These are phyloP conservation scores for Populus hybrid DNA, from an alignment of 441 rosid genomes.

Conservation along the genomic window DNA sequence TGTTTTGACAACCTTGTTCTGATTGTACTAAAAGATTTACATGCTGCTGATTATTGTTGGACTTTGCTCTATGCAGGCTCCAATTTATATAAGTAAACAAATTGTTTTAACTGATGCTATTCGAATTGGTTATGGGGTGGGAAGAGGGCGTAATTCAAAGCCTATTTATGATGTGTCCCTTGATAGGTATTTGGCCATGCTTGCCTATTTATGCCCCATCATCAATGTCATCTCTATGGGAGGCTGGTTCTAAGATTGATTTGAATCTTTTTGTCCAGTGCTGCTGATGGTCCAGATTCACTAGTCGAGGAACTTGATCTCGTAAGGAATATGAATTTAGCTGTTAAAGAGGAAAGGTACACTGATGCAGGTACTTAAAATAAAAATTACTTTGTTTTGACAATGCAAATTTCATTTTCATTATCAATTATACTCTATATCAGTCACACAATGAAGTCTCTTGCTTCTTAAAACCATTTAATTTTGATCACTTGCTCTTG, in stretches of 20 bases:
- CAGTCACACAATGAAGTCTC: neutral
- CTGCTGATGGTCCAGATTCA: conserved; percentile 67
- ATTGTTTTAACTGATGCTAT: conserved; percentile 73
- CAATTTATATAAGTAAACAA: conserved; percentile 74
- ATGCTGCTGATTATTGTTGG: conserved; percentile 9
- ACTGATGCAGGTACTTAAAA: conserved; percentile 72
- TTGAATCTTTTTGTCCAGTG: conserved; percentile 43
- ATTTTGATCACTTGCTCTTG: conserved; percentile 17
- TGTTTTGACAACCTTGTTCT: neutral
- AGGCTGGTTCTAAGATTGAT: conserved; percentile 25
- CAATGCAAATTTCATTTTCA: neutral
- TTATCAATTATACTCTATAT: neutral
- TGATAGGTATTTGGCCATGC: conserved; percentile 53
- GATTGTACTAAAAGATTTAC: conserved; percentile 1
- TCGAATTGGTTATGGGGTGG: conserved; percentile 64
- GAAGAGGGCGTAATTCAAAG: conserved; percentile 46
- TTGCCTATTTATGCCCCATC: conserved; percentile 3
- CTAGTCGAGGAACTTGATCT: conserved; percentile 68
- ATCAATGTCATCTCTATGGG: conserved; percentile 3
- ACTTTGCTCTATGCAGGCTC: conserved; percentile 54
- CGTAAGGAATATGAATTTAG: conserved; percentile 69
- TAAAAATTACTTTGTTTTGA: neutral
- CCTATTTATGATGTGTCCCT: conserved; percentile 65
- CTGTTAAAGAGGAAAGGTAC: conserved; percentile 81
- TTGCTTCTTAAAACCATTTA: conserved; percentile 7